Evolutionary conservation across 2,329 filamentous ascomycete genomes (phyloP).

Genomic region (Beauveria medogensis): DNA sequence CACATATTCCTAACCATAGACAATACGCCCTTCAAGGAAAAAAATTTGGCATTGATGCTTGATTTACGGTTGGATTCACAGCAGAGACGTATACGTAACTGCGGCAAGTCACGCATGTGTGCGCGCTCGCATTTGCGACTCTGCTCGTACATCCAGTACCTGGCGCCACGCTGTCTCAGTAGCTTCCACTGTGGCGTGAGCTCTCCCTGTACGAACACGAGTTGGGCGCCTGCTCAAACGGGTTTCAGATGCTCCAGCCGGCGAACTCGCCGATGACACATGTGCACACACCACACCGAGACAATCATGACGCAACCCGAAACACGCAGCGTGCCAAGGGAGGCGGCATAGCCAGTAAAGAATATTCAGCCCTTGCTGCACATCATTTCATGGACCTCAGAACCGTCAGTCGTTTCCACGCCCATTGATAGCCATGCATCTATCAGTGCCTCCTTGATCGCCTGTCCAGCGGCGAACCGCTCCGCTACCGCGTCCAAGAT

Average conservation of each 20-base stretch:
- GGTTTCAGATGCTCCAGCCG: background rate
- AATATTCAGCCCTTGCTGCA: too few species aligned
- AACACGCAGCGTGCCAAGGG: background rate
- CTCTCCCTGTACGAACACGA: background rate
- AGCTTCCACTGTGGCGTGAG: background rate
- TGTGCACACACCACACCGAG: background rate
- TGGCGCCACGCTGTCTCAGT: background rate
- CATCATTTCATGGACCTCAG: background rate
- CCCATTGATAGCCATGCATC: background rate
- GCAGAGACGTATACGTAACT: constrained; percentile 13
- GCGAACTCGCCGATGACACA: background rate
- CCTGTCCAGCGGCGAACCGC: constrained; percentile 20
- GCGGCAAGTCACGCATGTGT: too few species aligned
- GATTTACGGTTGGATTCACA: constrained; percentile 17
- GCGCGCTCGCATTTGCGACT: too few species aligned
- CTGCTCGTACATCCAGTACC: background rate
- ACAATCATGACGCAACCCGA: background rate
- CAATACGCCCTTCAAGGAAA: background rate
- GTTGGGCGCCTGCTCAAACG: background rate
- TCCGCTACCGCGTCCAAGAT: constrained; percentile 16
- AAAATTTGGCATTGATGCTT: background rate
- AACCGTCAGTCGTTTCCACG: background rate
- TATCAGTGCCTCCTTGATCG: constrained; percentile 8
- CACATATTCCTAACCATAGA: too few species aligned
- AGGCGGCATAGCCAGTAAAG: background rate